Evolutionary conservation across 2,329 filamentous ascomycete genomes (phyloP), one percentile per base, ranked within the genome.

Genomic region (Colletotrichum limetticola): DNA sequence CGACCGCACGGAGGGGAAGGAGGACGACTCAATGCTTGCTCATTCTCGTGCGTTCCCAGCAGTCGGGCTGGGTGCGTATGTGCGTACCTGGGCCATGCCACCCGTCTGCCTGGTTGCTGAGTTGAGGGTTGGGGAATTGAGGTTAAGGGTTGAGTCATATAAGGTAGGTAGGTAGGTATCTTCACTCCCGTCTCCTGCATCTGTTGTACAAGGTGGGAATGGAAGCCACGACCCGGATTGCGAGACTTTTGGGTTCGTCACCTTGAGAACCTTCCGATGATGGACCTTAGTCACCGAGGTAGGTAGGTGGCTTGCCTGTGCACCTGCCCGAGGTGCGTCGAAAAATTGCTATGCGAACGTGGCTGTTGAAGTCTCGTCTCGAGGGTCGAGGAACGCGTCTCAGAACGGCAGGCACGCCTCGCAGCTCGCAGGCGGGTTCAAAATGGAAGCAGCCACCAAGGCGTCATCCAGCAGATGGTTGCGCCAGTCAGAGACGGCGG

Each of bases 401-500:
- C 42, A 49, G 42, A 49, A 49, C 19, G 42, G 42, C 42, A 49
- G 8, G 42, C 19, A 49, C 42, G 42, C 42, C 42, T 42, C 14
- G 37, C 37, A 42, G 37, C 37, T 42, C 37, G 37, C 37, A 42
- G 37, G 42, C 19, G 42, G 42, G 42, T 19, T 49, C 19, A 8
- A 49, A 49, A 49, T 49, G 42, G 30, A 22, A 32, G 26, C 46
- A 53, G 59, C 14, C 59, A 49, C 59, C 19, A 62, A 42, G 42
- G 60, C 42, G 60, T 53, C 60, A 24, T 53, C 37, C 28, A 63
- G 24, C 42, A 32, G 9, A 14, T n/a, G 26, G 5, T 30, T 14
- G 42, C 28, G 42, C 60, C 60, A 63, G 35, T 63, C 24, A 53
- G 42, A 64, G 28, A 37, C n/a, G 61, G 61, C 49, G 30, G 49